These are phyloP conservation scores for Ustanciosporium gigantosporum DNA, from an alignment of 1,284 basidiomycete genomes.

Conservation along the genomic window DNA sequence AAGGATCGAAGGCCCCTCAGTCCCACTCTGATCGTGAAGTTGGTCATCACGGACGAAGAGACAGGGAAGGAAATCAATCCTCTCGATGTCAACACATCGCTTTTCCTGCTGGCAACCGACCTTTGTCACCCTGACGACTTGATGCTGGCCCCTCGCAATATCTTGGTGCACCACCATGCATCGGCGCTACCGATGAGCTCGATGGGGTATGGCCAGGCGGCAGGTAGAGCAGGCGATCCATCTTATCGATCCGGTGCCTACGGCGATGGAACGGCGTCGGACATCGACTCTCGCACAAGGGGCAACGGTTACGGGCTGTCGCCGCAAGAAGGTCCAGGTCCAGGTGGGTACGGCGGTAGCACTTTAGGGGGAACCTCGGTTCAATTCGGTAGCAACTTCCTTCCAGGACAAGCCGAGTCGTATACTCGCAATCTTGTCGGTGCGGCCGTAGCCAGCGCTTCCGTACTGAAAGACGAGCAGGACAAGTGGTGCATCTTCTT, in stretches of 20 bases:
- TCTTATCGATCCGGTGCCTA: neutral
- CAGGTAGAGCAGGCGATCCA: neutral
- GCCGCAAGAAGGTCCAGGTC: neutral
- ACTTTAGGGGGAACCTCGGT: slow-evolving; percentile 8
- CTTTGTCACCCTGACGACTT: slow-evolving; percentile 51
- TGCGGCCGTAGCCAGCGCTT: slow-evolving; percentile 50
- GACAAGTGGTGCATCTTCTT: slow-evolving; percentile 54
- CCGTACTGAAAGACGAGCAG: slow-evolving; percentile 48
- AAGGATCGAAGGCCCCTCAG: slow-evolving; percentile 55
- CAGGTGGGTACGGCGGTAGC: neutral
- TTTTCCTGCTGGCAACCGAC: slow-evolving; percentile 53
- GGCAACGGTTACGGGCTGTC: neutral
- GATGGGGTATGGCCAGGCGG: neutral
- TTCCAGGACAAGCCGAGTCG: slow-evolving; percentile 26
- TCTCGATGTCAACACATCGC: slow-evolving; percentile 49
- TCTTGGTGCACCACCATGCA: slow-evolving; percentile 47
- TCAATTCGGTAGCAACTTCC: slow-evolving; percentile 12
- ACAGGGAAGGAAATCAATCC: slow-evolving; percentile 45
- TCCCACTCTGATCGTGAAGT: slow-evolving; percentile 51
- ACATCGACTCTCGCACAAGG: neutral
- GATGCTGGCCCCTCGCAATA: slow-evolving; percentile 41
- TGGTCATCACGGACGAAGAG: slow-evolving; percentile 45
- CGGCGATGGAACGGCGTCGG: neutral
- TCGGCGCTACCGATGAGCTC: slow-evolving; percentile 11
- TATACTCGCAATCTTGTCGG: slow-evolving; percentile 55